Evolutionary conservation across 345 rosid genomes (phyloP).

Genomic region (Camelina sativa): DNA sequence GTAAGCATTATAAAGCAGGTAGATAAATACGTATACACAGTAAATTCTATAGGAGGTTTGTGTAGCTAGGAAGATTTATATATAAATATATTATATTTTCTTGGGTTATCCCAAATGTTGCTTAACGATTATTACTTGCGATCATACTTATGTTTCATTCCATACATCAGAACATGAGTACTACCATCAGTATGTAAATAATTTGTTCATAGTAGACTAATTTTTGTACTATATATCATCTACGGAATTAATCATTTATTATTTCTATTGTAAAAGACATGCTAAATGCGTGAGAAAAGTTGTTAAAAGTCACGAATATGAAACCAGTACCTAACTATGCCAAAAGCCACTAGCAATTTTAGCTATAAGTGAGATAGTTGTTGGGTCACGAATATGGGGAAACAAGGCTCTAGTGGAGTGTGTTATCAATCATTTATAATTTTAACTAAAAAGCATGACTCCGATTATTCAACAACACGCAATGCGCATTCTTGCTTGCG

Average conservation of each 20-base stretch:
- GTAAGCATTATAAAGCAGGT: constrained; percentile 22
- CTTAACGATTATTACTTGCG: not conserved
- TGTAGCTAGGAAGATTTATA: not conserved
- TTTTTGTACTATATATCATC: not conserved
- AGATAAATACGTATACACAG: constrained; percentile 22
- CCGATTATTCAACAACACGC: constrained; percentile 3
- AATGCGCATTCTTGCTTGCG: not conserved
- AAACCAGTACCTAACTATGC: not conserved
- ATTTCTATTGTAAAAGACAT: not conserved
- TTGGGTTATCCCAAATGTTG: constrained; percentile 17
- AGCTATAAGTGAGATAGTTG: constrained; percentile 9
- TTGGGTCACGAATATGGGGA: not conserved
- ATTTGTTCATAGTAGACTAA: not conserved
- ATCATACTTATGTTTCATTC: not conserved
- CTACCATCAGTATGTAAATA: not conserved
- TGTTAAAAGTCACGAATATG: constrained; percentile 5
- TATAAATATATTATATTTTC: not conserved
- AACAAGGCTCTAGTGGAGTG: not conserved
- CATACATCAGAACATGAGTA: not conserved
- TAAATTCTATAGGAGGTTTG: not conserved
- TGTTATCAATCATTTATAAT: not conserved
- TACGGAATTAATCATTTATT: not conserved
- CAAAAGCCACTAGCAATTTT: not conserved
- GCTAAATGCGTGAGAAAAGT: not conserved
- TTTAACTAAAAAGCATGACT: not conserved